A percentile compares a stretch with the other conserved stretches of the same genome.
Conservation (phyloP, 176 grass and related monocot species). For the Cenchrus purpureus region DNA sequence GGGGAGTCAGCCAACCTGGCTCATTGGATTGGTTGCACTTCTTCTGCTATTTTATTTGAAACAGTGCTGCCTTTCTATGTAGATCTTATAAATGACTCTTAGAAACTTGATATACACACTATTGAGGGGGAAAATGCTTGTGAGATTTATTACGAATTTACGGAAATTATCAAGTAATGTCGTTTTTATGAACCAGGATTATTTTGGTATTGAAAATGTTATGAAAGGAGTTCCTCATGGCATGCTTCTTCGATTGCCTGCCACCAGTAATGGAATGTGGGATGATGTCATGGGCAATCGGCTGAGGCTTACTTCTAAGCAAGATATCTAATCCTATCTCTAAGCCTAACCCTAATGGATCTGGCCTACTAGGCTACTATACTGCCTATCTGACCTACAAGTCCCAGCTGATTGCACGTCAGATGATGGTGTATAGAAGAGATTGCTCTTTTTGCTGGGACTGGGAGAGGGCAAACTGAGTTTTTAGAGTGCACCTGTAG, state of each 20-base stretch:
- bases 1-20: slow-evolving; percentile 37
- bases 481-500: neutral
- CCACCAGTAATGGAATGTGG: slow-evolving; percentile 3
- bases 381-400: neutral
- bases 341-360: neutral
- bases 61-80: neutral
- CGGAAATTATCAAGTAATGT: neutral
- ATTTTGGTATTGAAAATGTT: neutral
- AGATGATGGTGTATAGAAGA: neutral
- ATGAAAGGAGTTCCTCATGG: slow-evolving; percentile 13
- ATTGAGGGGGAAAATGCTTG: neutral
- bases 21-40: slow-evolving; percentile 25
- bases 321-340: neutral
- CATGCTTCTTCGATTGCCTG: slow-evolving; percentile 14
- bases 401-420: neutral
- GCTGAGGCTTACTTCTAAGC: neutral
- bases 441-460: neutral
- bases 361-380: neutral
- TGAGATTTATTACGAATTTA: neutral
- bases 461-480: neutral
- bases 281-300: neutral
- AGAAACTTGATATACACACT: slow-evolving; percentile 17
- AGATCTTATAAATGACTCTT: slow-evolving; percentile 35
- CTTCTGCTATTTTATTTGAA: slow-evolving; percentile 35
- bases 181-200: neutral